Percentiles rank a stretch among this genome's conserved stretches.
Evolutionary conservation across 257 asterid genomes (phyloP).

Genomic region (Ocimum tenuiflorum): DNA sequence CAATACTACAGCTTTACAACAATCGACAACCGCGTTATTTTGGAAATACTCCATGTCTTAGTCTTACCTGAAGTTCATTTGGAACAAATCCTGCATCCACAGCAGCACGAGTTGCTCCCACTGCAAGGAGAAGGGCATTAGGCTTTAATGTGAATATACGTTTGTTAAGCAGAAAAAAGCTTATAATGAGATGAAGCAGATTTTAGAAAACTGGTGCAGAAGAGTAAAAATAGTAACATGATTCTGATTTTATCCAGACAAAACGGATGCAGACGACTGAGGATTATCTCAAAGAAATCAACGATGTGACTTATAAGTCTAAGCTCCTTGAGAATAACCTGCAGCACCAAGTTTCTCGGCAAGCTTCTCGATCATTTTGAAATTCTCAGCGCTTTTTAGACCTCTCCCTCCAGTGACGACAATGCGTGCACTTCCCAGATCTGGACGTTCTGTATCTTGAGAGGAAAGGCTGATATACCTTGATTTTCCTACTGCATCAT

Average conservation of each 20-base stretch:
- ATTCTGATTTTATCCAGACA: background rate
- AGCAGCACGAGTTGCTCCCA: constrained; percentile 99
- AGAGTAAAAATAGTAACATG: background rate
- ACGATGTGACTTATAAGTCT: too few relatives aligned
- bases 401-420: constrained; percentile 91
- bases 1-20: constrained; percentile 1
- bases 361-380: constrained; percentile 84
- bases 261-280: too few relatives aligned
- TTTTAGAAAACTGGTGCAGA: background rate
- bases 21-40: background rate
- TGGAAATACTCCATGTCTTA: too few relatives aligned
- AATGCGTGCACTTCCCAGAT: constrained; percentile 78
- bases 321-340: constrained; percentile 37
- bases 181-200: background rate
- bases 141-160: background rate
- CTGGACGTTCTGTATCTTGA: constrained; percentile 84
- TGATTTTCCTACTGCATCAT: constrained; percentile 67
- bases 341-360: constrained; percentile 99
- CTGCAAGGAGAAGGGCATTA: constrained; percentile 31
- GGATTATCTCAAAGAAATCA: too few relatives aligned
- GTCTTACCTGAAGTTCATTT: constrained; percentile 93
- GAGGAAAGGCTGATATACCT: constrained; percentile 59
- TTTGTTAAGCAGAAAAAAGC: constrained; percentile 3
- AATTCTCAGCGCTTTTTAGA: constrained; percentile 86
- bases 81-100: constrained; percentile 98